Evolutionary conservation across 257 asterid species (phyloP).

Genomic region (Eustoma russellianum): DNA sequence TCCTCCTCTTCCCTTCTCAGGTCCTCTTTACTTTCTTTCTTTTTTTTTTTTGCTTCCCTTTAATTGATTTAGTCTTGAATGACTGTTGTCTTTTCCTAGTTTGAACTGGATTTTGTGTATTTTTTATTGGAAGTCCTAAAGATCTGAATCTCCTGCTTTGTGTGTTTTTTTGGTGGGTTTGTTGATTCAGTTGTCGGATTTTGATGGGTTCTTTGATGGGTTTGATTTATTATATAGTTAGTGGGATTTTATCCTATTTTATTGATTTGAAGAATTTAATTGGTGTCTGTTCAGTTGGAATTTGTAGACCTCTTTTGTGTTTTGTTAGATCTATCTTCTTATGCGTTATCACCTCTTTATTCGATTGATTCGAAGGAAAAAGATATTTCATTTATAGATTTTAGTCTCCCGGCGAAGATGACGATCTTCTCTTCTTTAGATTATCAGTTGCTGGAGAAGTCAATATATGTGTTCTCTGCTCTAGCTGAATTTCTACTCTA

Average conservation of each 20-base stretch:
- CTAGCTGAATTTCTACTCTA: background rate
- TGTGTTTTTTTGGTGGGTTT: background rate
- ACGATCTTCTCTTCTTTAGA: background rate
- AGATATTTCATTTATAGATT: background rate
- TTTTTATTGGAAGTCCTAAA: background rate
- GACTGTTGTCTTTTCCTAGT: background rate
- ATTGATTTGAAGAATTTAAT: background rate
- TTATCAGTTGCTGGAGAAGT: too few species aligned
- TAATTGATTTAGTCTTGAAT: background rate
- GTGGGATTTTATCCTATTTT: background rate
- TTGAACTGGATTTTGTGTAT: background rate
- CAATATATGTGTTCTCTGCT: too few species aligned
- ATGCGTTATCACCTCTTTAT: background rate
- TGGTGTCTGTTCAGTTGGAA: background rate
- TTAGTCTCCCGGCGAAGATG: background rate
- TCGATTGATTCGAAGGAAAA: background rate
- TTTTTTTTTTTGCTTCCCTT: background rate
- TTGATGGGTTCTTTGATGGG: too few species aligned
- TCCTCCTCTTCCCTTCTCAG: conserved; percentile 4
- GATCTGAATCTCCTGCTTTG: conserved; percentile 4
- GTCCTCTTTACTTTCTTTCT: background rate
- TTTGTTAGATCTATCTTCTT: conserved; percentile 14
- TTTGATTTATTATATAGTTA: too few species aligned
- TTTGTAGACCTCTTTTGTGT: conserved; percentile 8
- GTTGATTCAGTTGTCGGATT: too few species aligned